phyloP scores from a whole-genome alignment of 1,284 basidiomycete species.

The Schizopora paradoxa region DNA sequence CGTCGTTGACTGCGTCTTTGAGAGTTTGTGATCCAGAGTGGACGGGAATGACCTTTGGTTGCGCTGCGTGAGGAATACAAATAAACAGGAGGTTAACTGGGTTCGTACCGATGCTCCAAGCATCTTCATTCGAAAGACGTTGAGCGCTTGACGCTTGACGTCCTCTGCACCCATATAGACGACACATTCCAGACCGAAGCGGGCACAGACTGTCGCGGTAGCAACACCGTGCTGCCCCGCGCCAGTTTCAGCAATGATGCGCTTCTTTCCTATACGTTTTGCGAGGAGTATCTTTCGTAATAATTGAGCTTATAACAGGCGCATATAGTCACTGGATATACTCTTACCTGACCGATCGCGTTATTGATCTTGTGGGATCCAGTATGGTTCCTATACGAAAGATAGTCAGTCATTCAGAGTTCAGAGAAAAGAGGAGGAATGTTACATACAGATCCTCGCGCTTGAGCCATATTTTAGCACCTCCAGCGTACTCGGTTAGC shows the following conservation, averaged over 20 bases:
- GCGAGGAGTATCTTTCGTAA: constrained; percentile 79
- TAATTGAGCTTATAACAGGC: constrained; percentile 13
- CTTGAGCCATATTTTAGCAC: constrained; percentile 97
- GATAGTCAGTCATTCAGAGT: constrained; percentile 13
- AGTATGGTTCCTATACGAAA: constrained; percentile 73
- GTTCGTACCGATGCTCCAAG: constrained; percentile 77
- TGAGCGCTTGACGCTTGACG: constrained; percentile 90
- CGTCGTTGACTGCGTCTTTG: constrained; percentile 98
- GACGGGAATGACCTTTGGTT: constrained; percentile 80
- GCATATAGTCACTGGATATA: constrained; percentile 8
- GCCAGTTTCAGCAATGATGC: constrained; percentile 98
- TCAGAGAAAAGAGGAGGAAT: constrained; percentile 1
- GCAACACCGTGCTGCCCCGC: constrained; percentile 99
- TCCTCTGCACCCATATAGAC: constrained; percentile 99
- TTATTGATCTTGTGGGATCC: constrained; percentile 98
- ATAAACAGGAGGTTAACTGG: neutral
- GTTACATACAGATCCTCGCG: constrained; percentile 82
- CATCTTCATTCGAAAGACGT: constrained; percentile 98
- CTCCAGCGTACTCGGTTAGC: constrained; percentile 62
- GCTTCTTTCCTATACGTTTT: constrained; percentile 86
- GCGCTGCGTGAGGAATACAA: constrained; percentile 5
- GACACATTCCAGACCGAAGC: constrained; percentile 93
- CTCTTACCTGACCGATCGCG: constrained; percentile 77
- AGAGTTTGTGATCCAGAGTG: constrained; percentile 90
- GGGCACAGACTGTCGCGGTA: constrained; percentile 96